phyloP scores from a whole-genome alignment of 2,329 filamentous ascomycete genomes.

The Xylaria sp. region DNA sequence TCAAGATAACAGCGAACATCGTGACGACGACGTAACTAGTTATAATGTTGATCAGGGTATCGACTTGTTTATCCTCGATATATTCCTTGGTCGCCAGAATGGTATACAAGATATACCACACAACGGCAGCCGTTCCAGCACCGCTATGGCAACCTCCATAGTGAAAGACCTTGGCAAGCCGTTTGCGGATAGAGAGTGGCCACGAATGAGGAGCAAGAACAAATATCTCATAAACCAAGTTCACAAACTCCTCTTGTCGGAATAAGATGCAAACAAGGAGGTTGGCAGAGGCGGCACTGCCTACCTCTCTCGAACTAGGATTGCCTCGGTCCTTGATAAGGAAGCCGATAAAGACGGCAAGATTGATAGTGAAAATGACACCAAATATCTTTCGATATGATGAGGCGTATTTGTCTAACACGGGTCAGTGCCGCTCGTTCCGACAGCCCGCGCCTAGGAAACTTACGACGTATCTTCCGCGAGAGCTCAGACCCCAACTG shows the following conservation, averaged over 20 bases:
- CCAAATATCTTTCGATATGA: slow-evolving; percentile 62
- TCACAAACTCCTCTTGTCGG: slow-evolving; percentile 60
- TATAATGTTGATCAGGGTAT: slow-evolving; percentile 34
- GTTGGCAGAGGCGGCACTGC: slow-evolving; percentile 54
- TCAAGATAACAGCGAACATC: slow-evolving; percentile 64
- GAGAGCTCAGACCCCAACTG: slow-evolving; percentile 35
- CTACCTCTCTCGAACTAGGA: slow-evolving; percentile 44
- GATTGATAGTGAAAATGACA: slow-evolving; percentile 57
- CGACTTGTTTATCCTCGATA: slow-evolving; percentile 29
- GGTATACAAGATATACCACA: slow-evolving; percentile 54
- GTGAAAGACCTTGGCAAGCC: slow-evolving; percentile 59
- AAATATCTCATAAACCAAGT: slow-evolving; percentile 53
- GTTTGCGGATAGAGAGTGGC: slow-evolving; percentile 55
- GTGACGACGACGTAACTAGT: slow-evolving; percentile 54
- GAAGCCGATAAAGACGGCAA: slow-evolving; percentile 54
- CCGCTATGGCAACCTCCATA: slow-evolving; percentile 59
- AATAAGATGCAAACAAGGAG: slow-evolving; percentile 56
- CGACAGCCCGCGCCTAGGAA: background rate
- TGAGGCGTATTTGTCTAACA: slow-evolving; percentile 38
- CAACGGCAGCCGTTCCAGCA: slow-evolving; percentile 54
- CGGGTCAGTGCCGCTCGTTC: slow-evolving; percentile 14
- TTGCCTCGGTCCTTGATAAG: slow-evolving; percentile 42
- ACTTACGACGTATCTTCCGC: slow-evolving; percentile 37
- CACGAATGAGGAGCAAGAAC: slow-evolving; percentile 52
- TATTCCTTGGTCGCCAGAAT: slow-evolving; percentile 39